phyloP scores from a whole-genome alignment of 2,329 filamentous ascomycete species.

The Teratosphaeria nubilosa region DNA sequence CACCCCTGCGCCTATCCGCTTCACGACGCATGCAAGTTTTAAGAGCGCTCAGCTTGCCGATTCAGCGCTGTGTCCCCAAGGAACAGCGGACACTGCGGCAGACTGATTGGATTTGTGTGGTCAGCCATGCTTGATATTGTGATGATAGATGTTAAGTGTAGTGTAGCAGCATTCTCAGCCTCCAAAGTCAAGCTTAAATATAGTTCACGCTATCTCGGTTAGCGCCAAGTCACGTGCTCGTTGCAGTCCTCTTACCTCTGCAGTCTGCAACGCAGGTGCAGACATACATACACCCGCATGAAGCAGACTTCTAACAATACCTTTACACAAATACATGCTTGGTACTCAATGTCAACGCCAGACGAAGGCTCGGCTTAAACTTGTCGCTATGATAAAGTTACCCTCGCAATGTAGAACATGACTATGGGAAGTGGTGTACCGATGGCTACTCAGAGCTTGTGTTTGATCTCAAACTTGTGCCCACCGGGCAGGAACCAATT shows the following conservation, averaged over 20 bases:
- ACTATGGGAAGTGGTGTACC: too few species aligned
- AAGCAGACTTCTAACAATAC: too few species aligned
- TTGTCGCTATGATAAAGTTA: too few species aligned
- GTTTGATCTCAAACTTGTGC: conserved; percentile 11
- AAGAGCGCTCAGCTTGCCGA: neutral
- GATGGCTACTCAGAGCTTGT: conserved; percentile 2
- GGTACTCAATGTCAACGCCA: too few species aligned
- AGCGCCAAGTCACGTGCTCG: neutral
- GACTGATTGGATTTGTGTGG: neutral
- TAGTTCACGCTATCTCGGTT: neutral
- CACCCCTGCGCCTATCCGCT: neutral
- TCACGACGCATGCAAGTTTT: neutral
- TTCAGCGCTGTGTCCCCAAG: neutral
- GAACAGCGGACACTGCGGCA: neutral
- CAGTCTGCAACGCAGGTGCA: neutral
- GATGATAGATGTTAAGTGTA: neutral
- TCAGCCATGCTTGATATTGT: neutral
- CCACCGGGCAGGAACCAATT: conserved; percentile 25
- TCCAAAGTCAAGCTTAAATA: neutral
- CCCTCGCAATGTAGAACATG: too few species aligned
- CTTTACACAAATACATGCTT: too few species aligned
- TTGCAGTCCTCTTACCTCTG: neutral
- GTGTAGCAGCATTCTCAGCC: neutral
- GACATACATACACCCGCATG: neutral
- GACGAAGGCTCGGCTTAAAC: too few species aligned